These are phyloP conservation scores for Chrysanthemum seticuspe DNA, from an alignment of 129 eudicot species.

Conservation along the genomic window DNA sequence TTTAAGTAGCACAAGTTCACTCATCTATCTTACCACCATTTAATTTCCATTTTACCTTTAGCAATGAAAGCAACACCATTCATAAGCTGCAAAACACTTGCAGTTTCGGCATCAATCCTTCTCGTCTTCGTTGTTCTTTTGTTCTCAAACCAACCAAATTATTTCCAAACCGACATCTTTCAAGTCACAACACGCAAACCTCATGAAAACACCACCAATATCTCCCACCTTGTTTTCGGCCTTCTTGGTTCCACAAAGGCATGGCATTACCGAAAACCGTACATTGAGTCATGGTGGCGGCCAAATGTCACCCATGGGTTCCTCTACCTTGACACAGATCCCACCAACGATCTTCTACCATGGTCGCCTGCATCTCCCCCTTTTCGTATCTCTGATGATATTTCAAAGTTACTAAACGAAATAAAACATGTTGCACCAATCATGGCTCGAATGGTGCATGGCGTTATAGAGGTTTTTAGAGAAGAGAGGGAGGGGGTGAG, in stretches of 20 bases:
- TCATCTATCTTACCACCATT: background rate
- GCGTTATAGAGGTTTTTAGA: background rate
- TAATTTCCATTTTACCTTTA: background rate
- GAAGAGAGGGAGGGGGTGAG: background rate
- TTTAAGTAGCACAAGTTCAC: no score
- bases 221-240: conserved; percentile 50
- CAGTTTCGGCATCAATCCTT: background rate
- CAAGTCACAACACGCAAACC: background rate
- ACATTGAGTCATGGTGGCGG: conserved; percentile 36
- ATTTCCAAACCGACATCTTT: background rate
- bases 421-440: conserved; percentile 31
- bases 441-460: conserved; percentile 31
- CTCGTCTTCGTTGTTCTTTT: background rate
- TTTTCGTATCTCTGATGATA: conserved; percentile 17
- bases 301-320: conserved; percentile 36
- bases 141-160: conserved; percentile 5
- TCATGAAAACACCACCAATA: conserved; percentile 27
- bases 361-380: conserved; percentile 51
- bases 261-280: conserved; percentile 32
- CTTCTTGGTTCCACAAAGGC: conserved; percentile 41
- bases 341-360: conserved; percentile 38
- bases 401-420: conserved; percentile 24
- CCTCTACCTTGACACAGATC: conserved; percentile 37
- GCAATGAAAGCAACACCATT: background rate
- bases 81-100: background rate